A percentile compares a stretch with the other conserved stretches of the same genome.
Conservation (phyloP, 345 rosid species). For the Camelina laxa region DNA sequence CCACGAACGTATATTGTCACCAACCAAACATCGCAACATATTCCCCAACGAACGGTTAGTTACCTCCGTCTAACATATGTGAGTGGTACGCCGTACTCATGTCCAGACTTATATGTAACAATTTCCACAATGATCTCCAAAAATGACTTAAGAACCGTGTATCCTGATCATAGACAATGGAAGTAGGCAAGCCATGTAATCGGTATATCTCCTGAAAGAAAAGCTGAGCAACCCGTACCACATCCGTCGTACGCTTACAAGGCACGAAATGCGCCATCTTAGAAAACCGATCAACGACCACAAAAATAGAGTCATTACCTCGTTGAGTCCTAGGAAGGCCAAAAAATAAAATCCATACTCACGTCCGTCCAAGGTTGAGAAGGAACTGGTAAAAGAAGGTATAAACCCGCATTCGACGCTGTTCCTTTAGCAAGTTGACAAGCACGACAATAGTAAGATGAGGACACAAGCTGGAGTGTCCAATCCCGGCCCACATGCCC, state of each 20-base stretch:
- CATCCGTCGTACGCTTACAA: neutral
- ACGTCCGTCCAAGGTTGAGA: neutral
- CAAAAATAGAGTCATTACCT: neutral
- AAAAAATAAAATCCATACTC: neutral
- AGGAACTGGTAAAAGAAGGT: neutral
- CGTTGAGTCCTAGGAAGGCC: neutral
- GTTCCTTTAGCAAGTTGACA: neutral
- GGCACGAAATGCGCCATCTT: neutral
- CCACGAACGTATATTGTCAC: neutral
- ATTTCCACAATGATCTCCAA: neutral
- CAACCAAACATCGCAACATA: neutral
- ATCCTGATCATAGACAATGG: neutral
- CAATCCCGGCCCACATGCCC: neutral
- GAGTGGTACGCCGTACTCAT: neutral
- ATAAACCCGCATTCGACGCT: neutral
- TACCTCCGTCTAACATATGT: neutral
- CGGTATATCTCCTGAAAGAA: neutral
- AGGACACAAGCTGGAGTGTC: neutral
- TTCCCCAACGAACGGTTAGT: neutral
- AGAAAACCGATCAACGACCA: neutral
- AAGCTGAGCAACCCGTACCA: neutral
- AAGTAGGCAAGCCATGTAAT: neutral
- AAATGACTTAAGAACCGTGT: neutral
- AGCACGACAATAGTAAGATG: neutral
- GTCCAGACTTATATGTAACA: neutral